Conservation (phyloP, 2,329 filamentous ascomycete species). For the Fusarium sp. region DNA sequence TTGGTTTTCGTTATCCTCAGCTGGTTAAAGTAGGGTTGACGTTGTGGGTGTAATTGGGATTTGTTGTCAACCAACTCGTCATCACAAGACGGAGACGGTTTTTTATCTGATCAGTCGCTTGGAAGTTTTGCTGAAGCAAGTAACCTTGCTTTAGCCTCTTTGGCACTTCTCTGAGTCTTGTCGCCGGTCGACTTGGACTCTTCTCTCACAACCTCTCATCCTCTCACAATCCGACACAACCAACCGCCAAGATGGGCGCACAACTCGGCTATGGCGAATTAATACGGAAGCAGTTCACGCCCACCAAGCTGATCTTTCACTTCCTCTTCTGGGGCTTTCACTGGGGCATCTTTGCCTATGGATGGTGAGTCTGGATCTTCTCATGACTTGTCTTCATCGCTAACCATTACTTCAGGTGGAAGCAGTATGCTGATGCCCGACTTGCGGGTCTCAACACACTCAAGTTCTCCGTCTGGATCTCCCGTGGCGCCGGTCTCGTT, state of each 20-base stretch:
- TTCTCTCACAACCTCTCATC: not conserved
- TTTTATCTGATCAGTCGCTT: not conserved
- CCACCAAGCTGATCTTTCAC: constrained; percentile 79
- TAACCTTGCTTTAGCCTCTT: not conserved
- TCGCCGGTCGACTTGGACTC: constrained; percentile 36
- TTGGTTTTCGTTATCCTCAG: constrained; percentile 14
- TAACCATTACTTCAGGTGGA: constrained; percentile 65
- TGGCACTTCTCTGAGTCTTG: constrained; percentile 23
- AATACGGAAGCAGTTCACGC: constrained; percentile 70
- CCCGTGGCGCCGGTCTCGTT: constrained; percentile 87
- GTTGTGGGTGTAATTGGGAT: not conserved
- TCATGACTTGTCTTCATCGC: not conserved
- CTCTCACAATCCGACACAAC: constrained; percentile 9
- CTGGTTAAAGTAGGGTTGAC: not conserved
- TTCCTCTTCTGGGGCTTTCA: constrained; percentile 82
- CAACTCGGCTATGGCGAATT: constrained; percentile 55
- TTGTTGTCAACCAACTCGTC: not conserved
- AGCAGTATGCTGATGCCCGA: constrained; percentile 72
- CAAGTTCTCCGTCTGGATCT: constrained; percentile 92
- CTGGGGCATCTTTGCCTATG: constrained; percentile 78
- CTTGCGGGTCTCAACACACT: constrained; percentile 82
- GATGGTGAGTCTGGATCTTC: constrained; percentile 71
- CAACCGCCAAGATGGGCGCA: constrained; percentile 48
- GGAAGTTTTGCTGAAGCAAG: not conserved
- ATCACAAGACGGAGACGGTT: not conserved